A percentile compares a stretch with the other conserved stretches of the same genome.
Conservation (phyloP, 2,329 filamentous ascomycete species). For the Cercospora sesami region DNA sequence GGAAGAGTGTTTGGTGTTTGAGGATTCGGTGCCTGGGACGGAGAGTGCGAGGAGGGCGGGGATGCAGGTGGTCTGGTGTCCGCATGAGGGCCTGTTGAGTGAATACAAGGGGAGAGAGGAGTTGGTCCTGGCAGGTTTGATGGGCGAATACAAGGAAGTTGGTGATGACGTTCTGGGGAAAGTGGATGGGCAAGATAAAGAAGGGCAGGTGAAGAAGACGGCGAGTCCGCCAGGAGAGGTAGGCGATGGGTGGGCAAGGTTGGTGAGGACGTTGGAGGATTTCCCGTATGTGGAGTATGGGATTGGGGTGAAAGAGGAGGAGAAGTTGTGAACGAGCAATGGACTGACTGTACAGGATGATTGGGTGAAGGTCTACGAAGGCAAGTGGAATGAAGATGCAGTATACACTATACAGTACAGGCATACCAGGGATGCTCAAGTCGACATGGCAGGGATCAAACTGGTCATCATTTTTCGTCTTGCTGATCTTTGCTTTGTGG, state of each 20-base stretch:
- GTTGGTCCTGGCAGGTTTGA: slow-evolving; percentile 79
- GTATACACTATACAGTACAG: neutral
- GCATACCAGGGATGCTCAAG: neutral
- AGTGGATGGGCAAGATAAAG: slow-evolving; percentile 31
- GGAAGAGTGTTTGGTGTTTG: slow-evolving; percentile 92
- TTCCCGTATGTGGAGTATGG: slow-evolving; percentile 64
- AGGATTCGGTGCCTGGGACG: slow-evolving; percentile 90
- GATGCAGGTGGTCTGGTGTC: slow-evolving; percentile 93
- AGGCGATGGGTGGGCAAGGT: slow-evolving; percentile 61
- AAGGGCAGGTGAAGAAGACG: slow-evolving; percentile 6
- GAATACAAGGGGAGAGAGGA: slow-evolving; percentile 76
- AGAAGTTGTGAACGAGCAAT: slow-evolving; percentile 16
- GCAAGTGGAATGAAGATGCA: neutral
- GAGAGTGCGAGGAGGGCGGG: slow-evolving; percentile 87
- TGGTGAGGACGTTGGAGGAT: slow-evolving; percentile 55
- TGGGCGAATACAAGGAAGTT: slow-evolving; percentile 63
- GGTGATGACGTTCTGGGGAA: slow-evolving; percentile 34
- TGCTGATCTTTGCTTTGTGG: neutral
- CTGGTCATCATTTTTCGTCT: neutral
- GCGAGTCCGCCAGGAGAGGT: slow-evolving; percentile 51
- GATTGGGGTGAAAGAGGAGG: slow-evolving; percentile 43
- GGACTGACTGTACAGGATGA: neutral
- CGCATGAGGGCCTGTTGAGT: slow-evolving; percentile 73
- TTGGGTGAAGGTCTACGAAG: neutral
- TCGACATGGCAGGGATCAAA: neutral